Base-by-base conservation (phyloP, 192 early-diverging fungal genomes). In the Entophlyctis helioformis region DNA sequence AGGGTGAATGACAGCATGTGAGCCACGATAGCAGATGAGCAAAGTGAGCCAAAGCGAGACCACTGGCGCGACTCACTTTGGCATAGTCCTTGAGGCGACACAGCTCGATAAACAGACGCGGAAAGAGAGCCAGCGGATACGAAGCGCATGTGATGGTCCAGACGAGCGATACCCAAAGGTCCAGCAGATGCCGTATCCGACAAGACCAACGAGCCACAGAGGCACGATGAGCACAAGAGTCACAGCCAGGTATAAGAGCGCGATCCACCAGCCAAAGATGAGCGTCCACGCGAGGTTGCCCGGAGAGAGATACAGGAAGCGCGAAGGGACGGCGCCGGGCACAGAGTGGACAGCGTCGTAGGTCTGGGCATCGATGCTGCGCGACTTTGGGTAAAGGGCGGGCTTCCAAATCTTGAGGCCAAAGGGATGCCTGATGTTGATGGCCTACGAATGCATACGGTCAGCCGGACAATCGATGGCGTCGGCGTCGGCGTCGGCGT, bases 391-490 rank as follows among this genome's bases (percentile, higher is more conserved):
- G 72, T 94, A 97, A n/a, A 97, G 71, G 10, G 91, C 89, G 20
- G 89, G 89, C 62, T 97, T 97, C 94, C 94, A 97, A 20, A 97
- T 70, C 26, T 84, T 85, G 36, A 97, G 57, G 26, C 94, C 94
- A 54, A 97, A 97, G 16, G 91, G 91, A 66, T 94, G 89, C 11
- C 44, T 46, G 42, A 56, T 48, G 45, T 67, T 67, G 55, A 67
- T 67, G 22, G 64, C 64, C 58, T 66, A 28, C 1, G 12, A 31
- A 33, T 16, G 38, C 5, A 34, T 36, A 27, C 27, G 27, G 25
- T 5, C n/a, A n/a, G n/a, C n/a, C n/a, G n/a, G n/a, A n/a, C n/a
- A n/a, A n/a, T n/a, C n/a, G n/a, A n/a, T n/a, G n/a, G n/a, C n/a
- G n/a, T n/a, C n/a, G n/a, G n/a, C n/a, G n/a, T n/a, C n/a, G n/a